Conservation (phyloP, 176 grass and related monocot species). For the Microstegium vimineum region DNA sequence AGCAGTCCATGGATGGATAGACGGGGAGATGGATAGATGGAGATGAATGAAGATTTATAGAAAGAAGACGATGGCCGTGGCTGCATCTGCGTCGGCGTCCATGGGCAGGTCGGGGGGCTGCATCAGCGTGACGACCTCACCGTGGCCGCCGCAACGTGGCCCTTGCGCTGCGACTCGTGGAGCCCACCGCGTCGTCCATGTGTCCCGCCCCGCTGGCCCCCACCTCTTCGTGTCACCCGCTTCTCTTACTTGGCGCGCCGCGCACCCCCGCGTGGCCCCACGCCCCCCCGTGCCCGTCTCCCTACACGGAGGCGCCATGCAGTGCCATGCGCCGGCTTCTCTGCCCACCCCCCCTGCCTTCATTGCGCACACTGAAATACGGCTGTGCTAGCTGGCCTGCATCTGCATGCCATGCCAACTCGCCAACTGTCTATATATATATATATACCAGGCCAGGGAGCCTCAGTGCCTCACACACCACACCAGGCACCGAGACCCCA, state of each 20-base stretch:
- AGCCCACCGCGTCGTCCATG: not conserved
- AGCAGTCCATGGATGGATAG: not conserved
- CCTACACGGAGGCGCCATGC: slow-evolving; percentile 32
- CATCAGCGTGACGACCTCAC: not conserved
- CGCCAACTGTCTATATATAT: not conserved
- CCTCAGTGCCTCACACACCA: not conserved
- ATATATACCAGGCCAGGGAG: not conserved
- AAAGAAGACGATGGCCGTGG: not conserved
- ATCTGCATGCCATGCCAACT: not conserved
- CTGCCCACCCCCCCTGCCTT: not conserved
- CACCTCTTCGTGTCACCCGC: not conserved
- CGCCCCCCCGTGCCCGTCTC: not conserved
- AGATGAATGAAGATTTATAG: no score
- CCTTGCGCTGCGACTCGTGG: not conserved
- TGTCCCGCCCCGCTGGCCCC: not conserved
- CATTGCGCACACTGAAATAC: not conserved
- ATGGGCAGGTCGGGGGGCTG: not conserved
- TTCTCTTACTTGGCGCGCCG: slow-evolving; percentile 11
- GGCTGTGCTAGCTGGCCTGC: not conserved
- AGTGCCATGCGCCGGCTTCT: slow-evolving; percentile 22
- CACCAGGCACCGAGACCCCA: not conserved
- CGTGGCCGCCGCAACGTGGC: not conserved
- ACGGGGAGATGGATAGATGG: not conserved
- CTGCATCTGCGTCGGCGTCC: not conserved
- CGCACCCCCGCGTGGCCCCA: not conserved